A percentile compares a stretch with the other conserved stretches of the same genome.
Evolutionary conservation across 495 filamentous ascomycete genomes (phyloP).

Genomic region (Neurospora sp.): DNA sequence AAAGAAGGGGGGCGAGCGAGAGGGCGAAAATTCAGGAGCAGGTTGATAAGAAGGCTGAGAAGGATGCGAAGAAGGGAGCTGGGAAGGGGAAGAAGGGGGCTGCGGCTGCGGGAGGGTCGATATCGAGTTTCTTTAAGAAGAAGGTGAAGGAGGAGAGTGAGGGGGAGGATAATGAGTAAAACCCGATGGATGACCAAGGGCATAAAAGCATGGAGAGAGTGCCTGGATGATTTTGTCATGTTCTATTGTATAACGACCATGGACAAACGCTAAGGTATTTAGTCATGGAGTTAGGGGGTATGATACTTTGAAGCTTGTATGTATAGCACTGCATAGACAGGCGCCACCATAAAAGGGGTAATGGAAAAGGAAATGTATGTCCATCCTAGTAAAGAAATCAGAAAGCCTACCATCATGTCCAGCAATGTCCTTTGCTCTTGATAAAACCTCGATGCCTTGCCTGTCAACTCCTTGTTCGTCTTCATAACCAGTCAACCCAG

Average conservation of each 20-base stretch:
- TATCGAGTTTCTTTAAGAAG: slow-evolving; percentile 9
- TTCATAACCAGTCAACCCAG: background rate
- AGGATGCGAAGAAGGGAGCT: slow-evolving; percentile 41
- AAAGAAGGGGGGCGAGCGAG: slow-evolving; percentile 54
- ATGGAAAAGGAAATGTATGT: background rate
- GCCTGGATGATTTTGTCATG: background rate
- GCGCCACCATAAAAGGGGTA: background rate
- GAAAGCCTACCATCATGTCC: background rate
- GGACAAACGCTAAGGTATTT: background rate
- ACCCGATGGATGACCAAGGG: background rate
- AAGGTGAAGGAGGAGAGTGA: slow-evolving; percentile 33
- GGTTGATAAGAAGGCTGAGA: slow-evolving; percentile 48
- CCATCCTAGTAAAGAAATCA: background rate
- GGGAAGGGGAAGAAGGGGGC: slow-evolving; percentile 13
- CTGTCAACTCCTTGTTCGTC: background rate
- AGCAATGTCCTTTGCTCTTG: background rate
- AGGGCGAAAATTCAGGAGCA: slow-evolving; percentile 65
- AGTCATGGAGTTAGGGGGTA: background rate
- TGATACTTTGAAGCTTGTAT: background rate
- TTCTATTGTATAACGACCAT: background rate
- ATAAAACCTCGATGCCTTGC: background rate
- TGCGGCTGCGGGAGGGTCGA: background rate
- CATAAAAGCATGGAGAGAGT: background rate
- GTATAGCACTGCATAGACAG: background rate
- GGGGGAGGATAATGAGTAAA: slow-evolving; percentile 2